phyloP scores from a whole-genome alignment of 2,329 filamentous ascomycete genomes.

The Polychaeton citri region DNA sequence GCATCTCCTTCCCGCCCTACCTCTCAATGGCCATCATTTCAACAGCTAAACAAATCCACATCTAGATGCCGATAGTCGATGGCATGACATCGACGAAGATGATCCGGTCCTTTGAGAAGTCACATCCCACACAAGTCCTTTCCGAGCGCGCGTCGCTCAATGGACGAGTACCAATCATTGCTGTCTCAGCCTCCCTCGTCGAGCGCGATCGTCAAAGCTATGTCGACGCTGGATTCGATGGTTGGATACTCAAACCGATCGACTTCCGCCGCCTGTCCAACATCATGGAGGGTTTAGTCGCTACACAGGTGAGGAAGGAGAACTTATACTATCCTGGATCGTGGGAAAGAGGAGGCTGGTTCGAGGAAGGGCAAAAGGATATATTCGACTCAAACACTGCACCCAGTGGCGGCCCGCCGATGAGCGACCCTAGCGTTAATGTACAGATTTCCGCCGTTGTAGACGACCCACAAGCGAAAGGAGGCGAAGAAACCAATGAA shows the following conservation, averaged over 20 bases:
- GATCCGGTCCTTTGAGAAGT: constrained; percentile 61
- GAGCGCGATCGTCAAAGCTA: constrained; percentile 59
- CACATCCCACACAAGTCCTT: constrained; percentile 35
- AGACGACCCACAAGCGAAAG: constrained; percentile 21
- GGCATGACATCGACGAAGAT: constrained; percentile 70
- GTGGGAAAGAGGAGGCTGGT: constrained; percentile 87
- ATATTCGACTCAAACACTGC: constrained; percentile 25
- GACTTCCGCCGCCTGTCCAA: constrained; percentile 62
- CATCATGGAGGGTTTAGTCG: constrained; percentile 56
- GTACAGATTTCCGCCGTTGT: constrained; percentile 18
- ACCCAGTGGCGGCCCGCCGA: constrained; percentile 12
- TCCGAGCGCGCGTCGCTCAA: constrained; percentile 48
- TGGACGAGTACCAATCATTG: constrained; percentile 65
- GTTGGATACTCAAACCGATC: constrained; percentile 82
- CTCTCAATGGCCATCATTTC: background rate
- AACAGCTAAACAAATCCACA: background rate
- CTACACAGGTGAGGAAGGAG: constrained; percentile 43
- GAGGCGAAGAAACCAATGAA: constrained; percentile 18
- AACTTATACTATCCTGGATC: constrained; percentile 56
- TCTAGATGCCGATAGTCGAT: constrained; percentile 82
- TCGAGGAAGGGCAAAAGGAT: constrained; percentile 33
- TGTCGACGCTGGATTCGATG: constrained; percentile 69
- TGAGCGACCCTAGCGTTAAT: constrained; percentile 12
- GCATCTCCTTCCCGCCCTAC: background rate
- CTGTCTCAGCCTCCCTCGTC: constrained; percentile 69